Evolutionary conservation across 1,139 yeast genomes (phyloP).

Genomic region (Wickerhamomyces sp.): DNA sequence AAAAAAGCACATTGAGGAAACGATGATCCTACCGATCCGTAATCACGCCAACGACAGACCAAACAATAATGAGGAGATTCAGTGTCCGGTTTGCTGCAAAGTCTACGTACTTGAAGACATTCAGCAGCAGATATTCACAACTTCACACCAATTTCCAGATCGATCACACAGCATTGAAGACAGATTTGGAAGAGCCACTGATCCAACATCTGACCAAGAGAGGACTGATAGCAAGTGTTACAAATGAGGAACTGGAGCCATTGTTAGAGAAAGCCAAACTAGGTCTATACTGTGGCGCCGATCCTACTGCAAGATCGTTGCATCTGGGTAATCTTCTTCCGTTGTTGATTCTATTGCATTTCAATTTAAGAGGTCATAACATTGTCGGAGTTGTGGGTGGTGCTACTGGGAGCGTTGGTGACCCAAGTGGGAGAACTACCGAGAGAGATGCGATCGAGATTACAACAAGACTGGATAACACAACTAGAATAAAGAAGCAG

Average conservation of each 20-base stretch:
- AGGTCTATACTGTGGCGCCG: slow-evolving; percentile 90
- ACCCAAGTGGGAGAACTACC: slow-evolving; percentile 86
- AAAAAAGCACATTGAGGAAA: background rate
- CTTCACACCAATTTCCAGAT: slow-evolving; percentile 5
- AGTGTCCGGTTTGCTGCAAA: background rate
- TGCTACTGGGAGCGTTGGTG: slow-evolving; percentile 97
- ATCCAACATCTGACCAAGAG: slow-evolving; percentile 24
- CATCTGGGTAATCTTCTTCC: slow-evolving; percentile 92
- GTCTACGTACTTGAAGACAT: background rate
- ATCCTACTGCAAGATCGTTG: slow-evolving; percentile 85
- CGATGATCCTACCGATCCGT: too few relatives aligned
- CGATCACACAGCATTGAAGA: slow-evolving; percentile 15
- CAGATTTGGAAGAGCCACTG: slow-evolving; percentile 22
- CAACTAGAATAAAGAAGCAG: slow-evolving; percentile 55
- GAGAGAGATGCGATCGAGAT: slow-evolving; percentile 62
- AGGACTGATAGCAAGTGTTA: slow-evolving; percentile 28
- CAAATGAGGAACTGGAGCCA: slow-evolving; percentile 27
- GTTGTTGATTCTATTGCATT: slow-evolving; percentile 77
- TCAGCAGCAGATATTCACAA: background rate
- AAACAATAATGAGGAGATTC: background rate
- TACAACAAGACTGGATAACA: slow-evolving; percentile 51
- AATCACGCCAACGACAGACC: too few relatives aligned
- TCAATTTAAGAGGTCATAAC: slow-evolving; percentile 77
- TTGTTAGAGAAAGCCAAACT: slow-evolving; percentile 19
- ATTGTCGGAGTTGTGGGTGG: slow-evolving; percentile 88